phyloP scores from a whole-genome alignment of 768 basidiomycete genomes.

The Agrocybe praecox region DNA sequence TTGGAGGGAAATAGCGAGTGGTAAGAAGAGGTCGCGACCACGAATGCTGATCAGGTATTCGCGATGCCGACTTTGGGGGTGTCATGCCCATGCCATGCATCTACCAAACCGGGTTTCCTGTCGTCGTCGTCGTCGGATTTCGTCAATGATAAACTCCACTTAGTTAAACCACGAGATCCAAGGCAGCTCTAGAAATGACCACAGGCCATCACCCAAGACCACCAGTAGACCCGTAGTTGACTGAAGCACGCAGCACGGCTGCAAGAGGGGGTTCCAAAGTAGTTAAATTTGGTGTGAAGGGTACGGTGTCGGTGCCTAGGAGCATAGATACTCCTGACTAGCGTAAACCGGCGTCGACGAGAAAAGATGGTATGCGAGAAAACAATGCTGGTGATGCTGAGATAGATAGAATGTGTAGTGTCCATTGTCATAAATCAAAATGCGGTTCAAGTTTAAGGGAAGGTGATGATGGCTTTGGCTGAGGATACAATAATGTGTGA shows the following conservation, averaged over 20 bases:
- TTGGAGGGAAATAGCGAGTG: constrained; percentile 12
- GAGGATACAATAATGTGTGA: not conserved
- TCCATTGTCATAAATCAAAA: constrained; percentile 57
- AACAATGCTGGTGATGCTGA: constrained; percentile 16
- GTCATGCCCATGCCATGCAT: constrained; percentile 55
- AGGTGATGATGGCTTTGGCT: constrained; percentile 6
- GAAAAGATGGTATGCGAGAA: constrained; percentile 32
- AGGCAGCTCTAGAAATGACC: constrained; percentile 34
- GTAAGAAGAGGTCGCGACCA: constrained; percentile 15
- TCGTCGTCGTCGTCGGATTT: constrained; percentile 47
- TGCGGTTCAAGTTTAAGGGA: no score
- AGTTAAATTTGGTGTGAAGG: constrained; percentile 28
- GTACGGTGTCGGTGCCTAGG: constrained; percentile 32
- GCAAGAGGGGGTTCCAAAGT: constrained; percentile 37
- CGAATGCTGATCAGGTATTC: constrained; percentile 29
- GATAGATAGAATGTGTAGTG: constrained; percentile 45
- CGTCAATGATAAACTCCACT: constrained; percentile 22
- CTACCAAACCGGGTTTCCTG: constrained; percentile 51
- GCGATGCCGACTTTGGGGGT: constrained; percentile 29
- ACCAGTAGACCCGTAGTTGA: constrained; percentile 22
- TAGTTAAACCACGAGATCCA: constrained; percentile 13
- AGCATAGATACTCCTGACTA: constrained; percentile 25
- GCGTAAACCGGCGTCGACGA: constrained; percentile 17
- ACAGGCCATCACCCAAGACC: constrained; percentile 39
- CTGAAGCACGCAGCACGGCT: constrained; percentile 58